Conservation (phyloP, 495 filamentous ascomycete genomes). For the Bryoglossum gracile region DNA sequence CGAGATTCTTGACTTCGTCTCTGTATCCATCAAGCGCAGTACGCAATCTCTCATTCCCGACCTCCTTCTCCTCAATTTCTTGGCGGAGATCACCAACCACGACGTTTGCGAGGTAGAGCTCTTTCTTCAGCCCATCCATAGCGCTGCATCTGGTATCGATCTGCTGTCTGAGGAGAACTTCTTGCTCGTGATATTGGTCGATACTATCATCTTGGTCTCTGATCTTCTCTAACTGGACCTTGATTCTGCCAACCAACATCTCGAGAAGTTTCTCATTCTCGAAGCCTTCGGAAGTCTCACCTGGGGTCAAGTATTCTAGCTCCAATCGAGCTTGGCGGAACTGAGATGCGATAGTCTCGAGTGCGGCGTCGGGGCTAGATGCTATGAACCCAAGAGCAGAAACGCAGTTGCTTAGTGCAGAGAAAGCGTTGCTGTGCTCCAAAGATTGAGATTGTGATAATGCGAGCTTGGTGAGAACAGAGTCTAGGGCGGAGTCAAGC, state of each 20-base stretch:
- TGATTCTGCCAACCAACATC: constrained; percentile 35
- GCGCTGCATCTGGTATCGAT: constrained; percentile 36
- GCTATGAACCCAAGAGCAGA: constrained; percentile 46
- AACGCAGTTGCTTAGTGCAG: constrained; percentile 36
- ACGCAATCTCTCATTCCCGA: constrained; percentile 53
- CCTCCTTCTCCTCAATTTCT: constrained; percentile 48
- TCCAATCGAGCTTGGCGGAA: constrained; percentile 63
- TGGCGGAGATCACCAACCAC: constrained; percentile 41
- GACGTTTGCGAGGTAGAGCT: constrained; percentile 40
- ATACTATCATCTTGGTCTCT: constrained; percentile 46
- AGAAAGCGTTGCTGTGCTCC: constrained; percentile 33
- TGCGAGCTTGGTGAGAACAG: constrained; percentile 32
- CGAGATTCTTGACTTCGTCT: constrained; percentile 54
- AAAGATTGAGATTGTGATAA: constrained; percentile 29
- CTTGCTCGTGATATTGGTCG: constrained; percentile 46
- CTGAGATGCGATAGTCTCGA: constrained; percentile 41
- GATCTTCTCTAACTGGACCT: constrained; percentile 38
- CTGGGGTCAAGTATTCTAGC: constrained; percentile 59
- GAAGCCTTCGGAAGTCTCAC: constrained; percentile 42
- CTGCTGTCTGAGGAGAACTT: constrained; percentile 40
- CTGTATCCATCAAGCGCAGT: constrained; percentile 56
- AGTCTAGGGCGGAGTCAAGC: constrained; percentile 29
- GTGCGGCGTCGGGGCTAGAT: constrained; percentile 36
- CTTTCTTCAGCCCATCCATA: constrained; percentile 33
- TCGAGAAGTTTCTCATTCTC: constrained; percentile 36